Evolutionary conservation across 768 basidiomycete genomes (phyloP).

Genomic region (Floccularia luteovirens): DNA sequence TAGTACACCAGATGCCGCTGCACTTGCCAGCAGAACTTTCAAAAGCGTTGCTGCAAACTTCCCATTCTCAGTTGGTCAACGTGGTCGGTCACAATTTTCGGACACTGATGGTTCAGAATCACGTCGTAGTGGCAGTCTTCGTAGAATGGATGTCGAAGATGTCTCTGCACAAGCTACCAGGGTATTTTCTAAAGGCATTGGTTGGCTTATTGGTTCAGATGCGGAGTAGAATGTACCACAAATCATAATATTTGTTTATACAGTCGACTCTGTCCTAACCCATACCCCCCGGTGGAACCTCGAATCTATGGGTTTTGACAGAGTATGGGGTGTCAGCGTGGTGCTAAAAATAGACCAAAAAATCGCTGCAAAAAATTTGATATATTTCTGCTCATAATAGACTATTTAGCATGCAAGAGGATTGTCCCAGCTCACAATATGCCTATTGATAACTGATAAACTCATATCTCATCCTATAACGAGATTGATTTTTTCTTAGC

Average conservation of each 20-base stretch:
- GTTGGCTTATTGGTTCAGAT: slow-evolving; percentile 92
- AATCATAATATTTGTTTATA: not conserved
- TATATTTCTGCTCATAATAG: too few relatives aligned
- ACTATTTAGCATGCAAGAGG: too few relatives aligned
- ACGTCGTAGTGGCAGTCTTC: slow-evolving; percentile 26
- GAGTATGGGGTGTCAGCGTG: too few relatives aligned
- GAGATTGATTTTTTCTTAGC: too few relatives aligned
- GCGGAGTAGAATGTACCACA: slow-evolving; percentile 25
- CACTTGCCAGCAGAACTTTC: slow-evolving; percentile 74
- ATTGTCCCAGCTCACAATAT: too few relatives aligned
- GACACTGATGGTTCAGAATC: slow-evolving; percentile 36
- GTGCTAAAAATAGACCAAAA: too few relatives aligned
- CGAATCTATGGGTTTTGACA: too few relatives aligned
- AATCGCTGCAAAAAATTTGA: too few relatives aligned
- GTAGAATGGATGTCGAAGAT: slow-evolving; percentile 44
- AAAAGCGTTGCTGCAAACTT: slow-evolving; percentile 69
- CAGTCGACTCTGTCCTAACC: too few relatives aligned
- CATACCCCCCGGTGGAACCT: too few relatives aligned
- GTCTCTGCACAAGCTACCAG: slow-evolving; percentile 70
- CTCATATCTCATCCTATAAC: too few relatives aligned
- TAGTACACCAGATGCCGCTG: slow-evolving; percentile 72
- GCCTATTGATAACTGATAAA: too few relatives aligned
- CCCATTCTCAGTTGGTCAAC: slow-evolving; percentile 50
- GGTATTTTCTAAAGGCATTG: slow-evolving; percentile 84
- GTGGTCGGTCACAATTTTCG: slow-evolving; percentile 27